phyloP scores from a whole-genome alignment of 768 basidiomycete species.

The Jaapia argillacea region DNA sequence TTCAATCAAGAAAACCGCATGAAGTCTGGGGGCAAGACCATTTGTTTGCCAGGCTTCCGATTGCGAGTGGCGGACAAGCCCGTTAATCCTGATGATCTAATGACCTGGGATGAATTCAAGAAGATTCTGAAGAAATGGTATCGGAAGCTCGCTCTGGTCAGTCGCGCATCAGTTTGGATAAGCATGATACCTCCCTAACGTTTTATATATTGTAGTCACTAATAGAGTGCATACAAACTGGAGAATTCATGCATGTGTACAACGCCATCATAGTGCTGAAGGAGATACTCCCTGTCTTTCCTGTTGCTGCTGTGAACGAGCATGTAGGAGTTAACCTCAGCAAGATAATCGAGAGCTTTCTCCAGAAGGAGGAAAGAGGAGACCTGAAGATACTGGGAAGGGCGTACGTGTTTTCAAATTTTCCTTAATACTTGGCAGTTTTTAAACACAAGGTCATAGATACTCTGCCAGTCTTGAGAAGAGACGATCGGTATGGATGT shows the following conservation, averaged over 20 bases:
- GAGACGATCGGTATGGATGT: conserved; percentile 49
- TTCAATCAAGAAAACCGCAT: conserved; percentile 66
- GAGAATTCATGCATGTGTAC: conserved; percentile 95
- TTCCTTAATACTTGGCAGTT: conserved; percentile 1
- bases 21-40: conserved; percentile 48
- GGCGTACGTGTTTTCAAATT: conserved; percentile 38
- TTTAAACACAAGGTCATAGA: conserved; percentile 21
- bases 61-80: conserved; percentile 37
- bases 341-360: conserved; percentile 50
- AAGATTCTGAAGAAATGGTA: conserved; percentile 79
- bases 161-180: conserved; percentile 9
- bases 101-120: conserved; percentile 66
- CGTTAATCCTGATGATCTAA: conserved; percentile 36
- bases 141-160: conserved; percentile 58
- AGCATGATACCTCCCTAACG: conserved; percentile 1
- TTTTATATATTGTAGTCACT: conserved; percentile 45
- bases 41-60: conserved; percentile 64
- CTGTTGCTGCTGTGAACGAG: conserved; percentile 46
- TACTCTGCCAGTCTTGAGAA: conserved; percentile 72
- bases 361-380: conserved; percentile 72
- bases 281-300: conserved; percentile 86
- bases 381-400: conserved; percentile 73
- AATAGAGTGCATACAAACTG: conserved; percentile 70
- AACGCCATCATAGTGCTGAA: conserved; percentile 93
- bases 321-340: conserved; percentile 48